Conservation (phyloP, 2,329 filamentous ascomycete species). For the Boeremia lycopersici region DNA sequence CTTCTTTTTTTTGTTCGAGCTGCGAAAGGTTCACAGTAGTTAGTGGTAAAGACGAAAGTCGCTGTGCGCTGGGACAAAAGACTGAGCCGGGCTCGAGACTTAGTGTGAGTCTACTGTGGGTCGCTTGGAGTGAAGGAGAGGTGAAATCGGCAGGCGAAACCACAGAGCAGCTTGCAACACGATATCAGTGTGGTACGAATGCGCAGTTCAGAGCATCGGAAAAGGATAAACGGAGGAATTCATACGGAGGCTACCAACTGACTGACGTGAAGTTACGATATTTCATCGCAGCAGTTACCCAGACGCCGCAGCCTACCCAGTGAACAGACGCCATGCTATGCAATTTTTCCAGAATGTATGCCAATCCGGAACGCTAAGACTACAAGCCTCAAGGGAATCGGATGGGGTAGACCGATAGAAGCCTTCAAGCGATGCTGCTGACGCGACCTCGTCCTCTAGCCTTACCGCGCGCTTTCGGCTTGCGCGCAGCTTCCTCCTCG, state of each 20-base stretch:
- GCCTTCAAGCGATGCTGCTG: conserved; percentile 16
- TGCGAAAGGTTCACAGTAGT: not conserved
- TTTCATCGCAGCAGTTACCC: not conserved
- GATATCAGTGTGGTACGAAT: not conserved
- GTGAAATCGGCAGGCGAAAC: not conserved
- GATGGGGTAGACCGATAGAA: not conserved
- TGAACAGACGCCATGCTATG: conserved; percentile 23
- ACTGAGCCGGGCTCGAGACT: too few species aligned
- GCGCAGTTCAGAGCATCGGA: not conserved
- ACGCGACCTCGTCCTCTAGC: conserved; percentile 25
- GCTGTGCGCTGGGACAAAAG: not conserved
- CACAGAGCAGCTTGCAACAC: not conserved
- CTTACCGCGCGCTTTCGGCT: conserved; percentile 26
- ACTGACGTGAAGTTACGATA: not conserved
- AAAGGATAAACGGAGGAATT: not conserved
- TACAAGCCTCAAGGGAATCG: not conserved
- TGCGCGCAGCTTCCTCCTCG: conserved; percentile 26
- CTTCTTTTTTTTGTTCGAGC: not conserved
- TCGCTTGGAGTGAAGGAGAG: not conserved
- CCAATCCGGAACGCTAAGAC: not conserved
- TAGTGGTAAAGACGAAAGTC: not conserved
- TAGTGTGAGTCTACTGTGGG: not conserved
- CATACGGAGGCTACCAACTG: not conserved
- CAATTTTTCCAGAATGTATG: not conserved
- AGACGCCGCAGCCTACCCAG: not conserved